Conservation (phyloP, 2,329 filamentous ascomycete species). For the Didymella pinodella region DNA sequence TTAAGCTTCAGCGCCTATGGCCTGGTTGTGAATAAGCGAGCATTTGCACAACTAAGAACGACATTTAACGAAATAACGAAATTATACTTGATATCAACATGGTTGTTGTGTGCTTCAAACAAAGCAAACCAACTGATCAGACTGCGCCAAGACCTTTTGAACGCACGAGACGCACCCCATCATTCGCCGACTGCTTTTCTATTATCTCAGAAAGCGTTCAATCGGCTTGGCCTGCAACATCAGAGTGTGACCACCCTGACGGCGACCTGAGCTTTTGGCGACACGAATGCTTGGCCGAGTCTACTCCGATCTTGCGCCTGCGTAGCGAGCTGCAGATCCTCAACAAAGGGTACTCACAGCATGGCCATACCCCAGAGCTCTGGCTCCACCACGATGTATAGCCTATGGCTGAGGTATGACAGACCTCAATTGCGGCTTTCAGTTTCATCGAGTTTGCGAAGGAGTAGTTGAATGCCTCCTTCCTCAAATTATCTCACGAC, state of each 20-base stretch:
- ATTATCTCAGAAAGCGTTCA: background rate
- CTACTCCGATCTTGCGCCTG: constrained; percentile 16
- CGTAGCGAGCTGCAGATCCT: background rate
- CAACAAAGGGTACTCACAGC: background rate
- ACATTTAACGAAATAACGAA: constrained; percentile 16
- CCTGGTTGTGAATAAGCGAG: constrained; percentile 1
- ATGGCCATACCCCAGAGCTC: background rate
- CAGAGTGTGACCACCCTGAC: background rate
- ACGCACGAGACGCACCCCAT: background rate
- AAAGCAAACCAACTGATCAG: background rate
- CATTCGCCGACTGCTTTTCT: background rate
- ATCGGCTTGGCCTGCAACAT: background rate
- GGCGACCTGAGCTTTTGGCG: constrained; percentile 6
- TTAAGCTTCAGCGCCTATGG: background rate
- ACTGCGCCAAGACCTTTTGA: background rate
- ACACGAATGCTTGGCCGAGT: constrained; percentile 14
- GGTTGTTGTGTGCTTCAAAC: background rate
- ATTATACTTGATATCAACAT: background rate
- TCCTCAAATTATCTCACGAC: background rate
- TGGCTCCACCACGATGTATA: too few relatives aligned
- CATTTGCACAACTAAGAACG: constrained; percentile 4
- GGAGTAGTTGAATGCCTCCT: background rate
- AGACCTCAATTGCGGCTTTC: background rate
- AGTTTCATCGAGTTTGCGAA: background rate
- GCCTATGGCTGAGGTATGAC: background rate